Base-by-base conservation (phyloP, 2,329 filamentous ascomycete genomes). In the Lachnellula arida region DNA sequence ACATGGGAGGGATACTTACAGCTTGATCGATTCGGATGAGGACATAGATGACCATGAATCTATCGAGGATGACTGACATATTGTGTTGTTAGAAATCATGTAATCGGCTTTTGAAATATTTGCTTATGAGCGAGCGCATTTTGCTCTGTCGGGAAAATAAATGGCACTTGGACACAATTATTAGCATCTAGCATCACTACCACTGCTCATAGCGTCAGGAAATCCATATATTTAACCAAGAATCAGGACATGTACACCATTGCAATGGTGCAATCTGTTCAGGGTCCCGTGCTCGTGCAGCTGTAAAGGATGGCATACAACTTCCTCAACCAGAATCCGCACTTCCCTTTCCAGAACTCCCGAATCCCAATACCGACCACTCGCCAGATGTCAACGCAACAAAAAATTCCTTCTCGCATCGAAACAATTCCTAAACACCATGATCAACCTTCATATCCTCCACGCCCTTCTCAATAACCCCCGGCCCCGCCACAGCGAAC, bases 401-500 rank as follows among this genome's bases (percentile, higher is more conserved):
- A 40, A 17, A 3, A 17, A 3, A 40, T 40, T 5, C 15, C 17
- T 40, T 17, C 0, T 17, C 6, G 37, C 37, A 2, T 15, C 11
- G n/a, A 17, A 40, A 40, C 15, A 14, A 12, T 19, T 22, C 42
- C 22, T 12, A 44, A 19, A 44, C 11, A 44, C 60, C 61, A 57
- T 64, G 59, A 60, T 68, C 65, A 58, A 69, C 58, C 43, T 53
- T 62, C 62, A 64, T 60, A 19, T 55, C 48, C 37, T 70, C 67
- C n/a, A 67, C 62, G 1, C 68, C 68, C 28, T 56, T 64, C 42
- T 67, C 67, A 50, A 70, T 63, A 2, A 66, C 65, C 4, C 66
- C 67, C n/a, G 51, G 37, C 19, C 67, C 68, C 22, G 73, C 75
- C 57, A 73, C 68, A 61, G 73, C 74, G 62, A 78, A 73, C 68